These are phyloP conservation scores for Brassica cretica DNA, from an alignment of 345 rosid genomes.

Conservation along the genomic window DNA sequence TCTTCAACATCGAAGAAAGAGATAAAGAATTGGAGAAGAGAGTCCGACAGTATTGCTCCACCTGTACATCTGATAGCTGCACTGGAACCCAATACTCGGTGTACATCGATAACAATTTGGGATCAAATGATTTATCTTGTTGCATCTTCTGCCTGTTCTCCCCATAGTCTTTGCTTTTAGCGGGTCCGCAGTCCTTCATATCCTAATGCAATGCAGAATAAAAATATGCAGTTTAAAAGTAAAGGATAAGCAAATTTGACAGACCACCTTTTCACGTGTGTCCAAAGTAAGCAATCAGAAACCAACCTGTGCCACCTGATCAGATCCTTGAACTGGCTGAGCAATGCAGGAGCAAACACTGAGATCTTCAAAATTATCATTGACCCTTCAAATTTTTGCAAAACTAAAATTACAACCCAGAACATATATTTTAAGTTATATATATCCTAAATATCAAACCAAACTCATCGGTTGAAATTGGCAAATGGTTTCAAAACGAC, in stretches of 20 bases:
- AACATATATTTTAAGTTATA: background rate
- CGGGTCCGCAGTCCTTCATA: slow-evolving; percentile 52
- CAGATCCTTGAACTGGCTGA: slow-evolving; percentile 36
- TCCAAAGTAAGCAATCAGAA: slow-evolving; percentile 10
- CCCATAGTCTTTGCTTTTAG: slow-evolving; percentile 33
- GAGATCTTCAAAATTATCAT: slow-evolving; percentile 27
- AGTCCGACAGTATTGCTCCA: slow-evolving; percentile 85
- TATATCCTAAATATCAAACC: background rate
- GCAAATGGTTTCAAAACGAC: slow-evolving; percentile 10
- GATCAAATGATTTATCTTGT: slow-evolving; percentile 36
- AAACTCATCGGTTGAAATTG: slow-evolving; percentile 23
- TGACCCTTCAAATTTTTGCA: slow-evolving; percentile 44
- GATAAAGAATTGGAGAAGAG: slow-evolving; percentile 54
- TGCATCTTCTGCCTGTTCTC: slow-evolving; percentile 35
- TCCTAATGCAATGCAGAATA: slow-evolving; percentile 55
- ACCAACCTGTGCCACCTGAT: slow-evolving; percentile 43
- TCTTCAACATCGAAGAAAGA: slow-evolving; percentile 61
- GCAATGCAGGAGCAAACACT: slow-evolving; percentile 40
- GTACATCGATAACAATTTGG: slow-evolving; percentile 57
- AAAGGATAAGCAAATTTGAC: slow-evolving; percentile 7
- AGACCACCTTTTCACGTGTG: background rate
- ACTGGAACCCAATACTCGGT: slow-evolving; percentile 92
- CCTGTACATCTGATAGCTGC: slow-evolving; percentile 73
- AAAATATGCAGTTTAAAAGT: slow-evolving; percentile 13
- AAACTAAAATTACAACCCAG: slow-evolving; percentile 24